A percentile compares a stretch with the other conserved stretches of the same genome.
Evolutionary conservation across 2,329 filamentous ascomycete species (phyloP).

Genomic region (Fusarium illudens): DNA sequence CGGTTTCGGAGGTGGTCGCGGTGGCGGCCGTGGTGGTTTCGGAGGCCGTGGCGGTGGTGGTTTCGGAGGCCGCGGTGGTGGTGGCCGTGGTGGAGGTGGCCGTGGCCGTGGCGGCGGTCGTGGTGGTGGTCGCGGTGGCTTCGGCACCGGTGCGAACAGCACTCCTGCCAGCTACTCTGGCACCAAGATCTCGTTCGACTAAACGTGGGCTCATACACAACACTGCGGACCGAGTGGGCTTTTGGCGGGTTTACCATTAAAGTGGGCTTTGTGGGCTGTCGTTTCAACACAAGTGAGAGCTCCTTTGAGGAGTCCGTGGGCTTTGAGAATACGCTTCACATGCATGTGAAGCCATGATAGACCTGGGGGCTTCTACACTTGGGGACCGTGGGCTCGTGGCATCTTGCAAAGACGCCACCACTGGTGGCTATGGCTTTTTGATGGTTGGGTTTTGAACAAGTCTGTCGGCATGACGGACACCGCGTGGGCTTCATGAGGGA

Average conservation of each 20-base stretch:
- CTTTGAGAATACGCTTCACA: slow-evolving; percentile 61
- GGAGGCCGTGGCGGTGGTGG: slow-evolving; percentile 60
- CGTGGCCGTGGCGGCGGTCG: slow-evolving; percentile 55
- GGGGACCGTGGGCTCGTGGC: slow-evolving; percentile 53
- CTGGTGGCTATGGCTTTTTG: slow-evolving; percentile 47
- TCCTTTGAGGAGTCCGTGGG: slow-evolving; percentile 55
- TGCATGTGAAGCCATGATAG: slow-evolving; percentile 54
- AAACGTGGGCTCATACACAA: slow-evolving; percentile 48
- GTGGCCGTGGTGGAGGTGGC: slow-evolving; percentile 53
- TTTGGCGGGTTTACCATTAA: slow-evolving; percentile 52
- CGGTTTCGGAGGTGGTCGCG: slow-evolving; percentile 55
- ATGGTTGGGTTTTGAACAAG: slow-evolving; percentile 42
- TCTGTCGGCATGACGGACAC: slow-evolving; percentile 39
- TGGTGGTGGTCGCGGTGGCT: slow-evolving; percentile 20
- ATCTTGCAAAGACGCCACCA: slow-evolving; percentile 31
- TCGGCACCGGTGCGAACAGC: slow-evolving; percentile 33
- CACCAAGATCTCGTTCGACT: slow-evolving; percentile 78
- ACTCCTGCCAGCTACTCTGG: slow-evolving; percentile 61
- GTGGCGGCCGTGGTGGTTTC: slow-evolving; percentile 55
- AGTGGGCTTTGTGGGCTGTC: slow-evolving; percentile 64
- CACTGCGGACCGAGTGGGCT: slow-evolving; percentile 53
- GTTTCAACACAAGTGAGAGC: slow-evolving; percentile 56
- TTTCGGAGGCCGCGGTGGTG: slow-evolving; percentile 57
- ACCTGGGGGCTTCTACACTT: slow-evolving; percentile 63
- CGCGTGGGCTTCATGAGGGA: slow-evolving; percentile 52